Base-by-base conservation (phyloP, 495 filamentous ascomycete species). In the Aspergillus wentii region DNA sequence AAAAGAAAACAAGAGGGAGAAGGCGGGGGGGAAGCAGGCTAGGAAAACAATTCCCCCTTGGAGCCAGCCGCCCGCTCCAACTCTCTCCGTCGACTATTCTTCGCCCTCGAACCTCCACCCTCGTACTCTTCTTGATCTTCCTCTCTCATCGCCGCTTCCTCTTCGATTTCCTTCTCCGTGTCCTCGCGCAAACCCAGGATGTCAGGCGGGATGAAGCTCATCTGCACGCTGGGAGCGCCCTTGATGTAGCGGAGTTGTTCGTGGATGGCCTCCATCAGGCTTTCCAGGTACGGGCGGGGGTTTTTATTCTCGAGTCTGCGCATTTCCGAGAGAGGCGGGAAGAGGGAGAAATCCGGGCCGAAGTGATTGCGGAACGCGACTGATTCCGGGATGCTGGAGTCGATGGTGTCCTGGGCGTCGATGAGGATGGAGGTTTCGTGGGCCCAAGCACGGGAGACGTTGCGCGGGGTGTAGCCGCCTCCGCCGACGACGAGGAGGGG, bases 391-490 rank as follows among this genome's bases (percentile, higher is more conserved):
- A 94, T 80, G 22, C 74, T 78, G 5, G 80, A 74, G 48, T 88
- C 78, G 52, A 97, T 78, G 34, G 67, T 63, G 29, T 78, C 56
- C 38, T 85, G 76, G 26, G 85, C 82, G 27, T 79, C 86, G 52
- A 94, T 80, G 39, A 88, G 86, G 49, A 98, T 82, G 41, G 84
- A 82, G 14, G 92, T 98, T 66, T 98, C 92, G 64, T 94, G 88
- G 25, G 90, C 85, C 92, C 92, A 98, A 31, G 88, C 84, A 33
- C 94, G 83, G 9, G 91, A 92, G 17, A 98, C 92, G 51, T 98
- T 98, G 31, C 91, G 79, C 7, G 92, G 87, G n/a, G 92, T 98
- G 65, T 98, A 98, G 9, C 92, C 92, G 37, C 92, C 92, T 26
- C 92, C 92, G 17, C 92, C 92, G 41, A 97, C 82, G 49, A 98